Evolutionary conservation across 768 basidiomycete species (phyloP).

Genomic region (Tricholoma saponaceum): DNA sequence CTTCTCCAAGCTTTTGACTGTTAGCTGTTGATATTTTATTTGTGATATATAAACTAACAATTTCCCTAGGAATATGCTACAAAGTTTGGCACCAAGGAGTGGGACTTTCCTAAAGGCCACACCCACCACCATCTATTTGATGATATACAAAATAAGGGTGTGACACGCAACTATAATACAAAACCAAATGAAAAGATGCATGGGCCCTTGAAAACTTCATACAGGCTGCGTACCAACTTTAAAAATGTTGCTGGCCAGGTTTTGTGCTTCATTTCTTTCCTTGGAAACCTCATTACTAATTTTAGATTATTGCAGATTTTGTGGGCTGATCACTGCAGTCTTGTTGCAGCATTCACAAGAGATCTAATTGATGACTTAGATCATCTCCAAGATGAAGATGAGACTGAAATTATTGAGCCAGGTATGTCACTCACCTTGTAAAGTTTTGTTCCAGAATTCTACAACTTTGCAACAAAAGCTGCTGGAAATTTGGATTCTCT

Average conservation of each 20-base stretch:
- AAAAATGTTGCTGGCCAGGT: conserved; percentile 29
- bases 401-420: not conserved
- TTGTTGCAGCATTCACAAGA: not conserved
- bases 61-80: not conserved
- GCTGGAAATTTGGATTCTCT: not conserved
- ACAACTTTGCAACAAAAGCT: too few relatives aligned
- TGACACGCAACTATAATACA: conserved; percentile 24
- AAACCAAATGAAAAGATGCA: conserved; percentile 28
- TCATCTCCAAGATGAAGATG: not conserved
- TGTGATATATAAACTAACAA: too few relatives aligned
- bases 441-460: not conserved
- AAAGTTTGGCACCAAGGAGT: conserved; percentile 16
- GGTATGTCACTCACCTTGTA: not conserved
- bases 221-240: conserved; percentile 25
- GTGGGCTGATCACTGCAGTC: not conserved
- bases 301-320: not conserved
- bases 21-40: too few relatives aligned
- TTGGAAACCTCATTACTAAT: not conserved
- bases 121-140: conserved; percentile 23
- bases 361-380: not conserved
- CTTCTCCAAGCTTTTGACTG: conserved; percentile 18
- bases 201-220: conserved; percentile 22
- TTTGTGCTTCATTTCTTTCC: not conserved
- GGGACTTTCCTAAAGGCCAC: conserved; percentile 36
- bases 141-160: conserved; percentile 32